Percentiles rank a stretch among this genome's conserved stretches.
phyloP scores from a whole-genome alignment of 83 land plant genomes.

The Larix sibirica region DNA sequence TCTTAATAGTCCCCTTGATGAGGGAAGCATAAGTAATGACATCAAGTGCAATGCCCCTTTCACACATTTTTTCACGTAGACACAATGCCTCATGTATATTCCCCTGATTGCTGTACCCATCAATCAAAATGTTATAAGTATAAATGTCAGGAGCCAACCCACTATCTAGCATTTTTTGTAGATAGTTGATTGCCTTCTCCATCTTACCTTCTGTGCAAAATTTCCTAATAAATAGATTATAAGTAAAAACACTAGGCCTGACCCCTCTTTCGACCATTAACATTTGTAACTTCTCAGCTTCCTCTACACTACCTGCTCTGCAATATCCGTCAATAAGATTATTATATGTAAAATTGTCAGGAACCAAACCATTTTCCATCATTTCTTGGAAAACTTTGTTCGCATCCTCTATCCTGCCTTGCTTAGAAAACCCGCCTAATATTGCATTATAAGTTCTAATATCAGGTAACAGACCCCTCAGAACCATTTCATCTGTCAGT shows the following conservation, averaged over 20 bases:
- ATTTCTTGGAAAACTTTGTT: constrained; percentile 28
- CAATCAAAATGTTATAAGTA: constrained; percentile 3
- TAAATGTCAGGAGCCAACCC: constrained; percentile 34
- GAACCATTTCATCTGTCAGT: constrained; percentile 35
- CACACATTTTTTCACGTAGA: constrained; percentile 29
- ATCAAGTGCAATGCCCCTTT: no score
- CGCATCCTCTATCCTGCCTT: constrained; percentile 38
- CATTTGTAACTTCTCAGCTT: constrained; percentile 38
- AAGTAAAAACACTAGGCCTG: constrained; percentile 46
- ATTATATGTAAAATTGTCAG: constrained; percentile 48
- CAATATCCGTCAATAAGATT: constrained; percentile 62
- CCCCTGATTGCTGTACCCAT: constrained; percentile 32
- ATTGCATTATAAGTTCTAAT: constrained; percentile 34
- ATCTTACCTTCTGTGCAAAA: constrained; percentile 44
- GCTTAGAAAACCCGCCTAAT: constrained; percentile 37
- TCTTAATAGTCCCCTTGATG: not conserved
- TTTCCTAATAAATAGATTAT: constrained; percentile 45
- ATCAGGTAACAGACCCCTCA: constrained; percentile 44
- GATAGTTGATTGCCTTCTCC: constrained; percentile 46
- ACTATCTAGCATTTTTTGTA: constrained; percentile 46
- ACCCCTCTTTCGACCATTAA: constrained; percentile 51
- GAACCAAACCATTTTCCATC: constrained; percentile 32
- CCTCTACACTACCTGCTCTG: constrained; percentile 29
- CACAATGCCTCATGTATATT: constrained; percentile 21
- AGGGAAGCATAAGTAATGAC: no score